Conservation (phyloP, 75 land plant species). For the Isoetes taiwanensis region DNA sequence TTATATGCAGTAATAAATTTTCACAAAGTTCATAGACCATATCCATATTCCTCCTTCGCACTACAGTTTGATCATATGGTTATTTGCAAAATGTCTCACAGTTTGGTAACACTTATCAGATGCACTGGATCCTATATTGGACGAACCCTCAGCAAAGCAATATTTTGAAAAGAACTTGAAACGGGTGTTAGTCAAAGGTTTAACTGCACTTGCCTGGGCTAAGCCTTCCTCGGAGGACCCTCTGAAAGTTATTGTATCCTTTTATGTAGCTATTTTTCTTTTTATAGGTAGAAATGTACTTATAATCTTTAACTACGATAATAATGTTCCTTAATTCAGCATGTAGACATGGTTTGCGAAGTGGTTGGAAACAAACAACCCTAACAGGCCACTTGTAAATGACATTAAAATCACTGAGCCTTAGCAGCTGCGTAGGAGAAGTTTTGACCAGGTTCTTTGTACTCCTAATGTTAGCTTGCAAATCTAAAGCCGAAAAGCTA, state of each 20-base stretch:
- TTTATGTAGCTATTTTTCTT: not conserved
- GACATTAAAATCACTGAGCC: no score
- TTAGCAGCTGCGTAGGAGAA: no score
- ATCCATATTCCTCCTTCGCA: no score
- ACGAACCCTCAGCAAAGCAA: not conserved
- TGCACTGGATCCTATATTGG: constrained; percentile 17
- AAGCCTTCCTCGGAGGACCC: constrained; percentile 21
- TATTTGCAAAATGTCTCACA: no score
- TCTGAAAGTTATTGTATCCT: constrained; percentile 24
- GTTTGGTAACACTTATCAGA: not conserved
- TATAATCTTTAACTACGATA: not conserved
- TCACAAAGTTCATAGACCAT: no score
- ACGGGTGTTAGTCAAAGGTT: constrained; percentile 18
- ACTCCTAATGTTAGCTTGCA: no score
- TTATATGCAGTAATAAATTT: no score
- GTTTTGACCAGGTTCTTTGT: no score
- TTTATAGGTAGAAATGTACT: not conserved
- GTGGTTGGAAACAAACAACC: constrained; percentile 25
- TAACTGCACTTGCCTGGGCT: constrained; percentile 23
- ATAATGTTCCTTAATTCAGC: not conserved
- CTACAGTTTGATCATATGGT: no score
- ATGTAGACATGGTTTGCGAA: constrained; percentile 21
- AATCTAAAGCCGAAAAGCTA: no score
- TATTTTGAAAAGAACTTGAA: constrained; percentile 22
- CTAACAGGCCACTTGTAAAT: constrained; percentile 18